Base-by-base conservation (phyloP, 495 filamentous ascomycete species). In the Mycothermus thermophilus region DNA sequence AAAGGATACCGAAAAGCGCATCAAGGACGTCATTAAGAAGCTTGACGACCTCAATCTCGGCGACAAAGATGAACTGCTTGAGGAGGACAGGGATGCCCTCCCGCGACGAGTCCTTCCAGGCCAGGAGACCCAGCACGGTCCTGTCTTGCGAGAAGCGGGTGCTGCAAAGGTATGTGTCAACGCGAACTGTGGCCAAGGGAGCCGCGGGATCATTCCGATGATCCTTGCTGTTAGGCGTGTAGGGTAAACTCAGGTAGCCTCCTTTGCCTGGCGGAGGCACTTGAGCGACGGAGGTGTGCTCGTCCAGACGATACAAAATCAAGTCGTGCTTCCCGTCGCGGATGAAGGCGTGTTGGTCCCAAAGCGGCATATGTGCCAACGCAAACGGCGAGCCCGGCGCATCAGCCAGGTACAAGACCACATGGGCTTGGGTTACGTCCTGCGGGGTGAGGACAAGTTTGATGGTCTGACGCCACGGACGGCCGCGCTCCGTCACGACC, bases 11-110 rank as follows among this genome's bases (percentile, higher is more conserved):
- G 48, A 99, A 99, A 9, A 96, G 69, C 7, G 85, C 76, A 52
- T 94, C 84, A 45, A 99, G 79, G 10, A 99, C 87, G 48, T 93
- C 80, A 40, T 71, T 75, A 7, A 95, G 62, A 32, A 93, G 69
- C 58, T 95, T 99, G 38, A 96, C 90, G 17, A 96, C 82, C 58
- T 99, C 90, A 32, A 95, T 93, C 52, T 99, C 90, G 0, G 90
- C 79, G 8, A 99, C 90, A 47, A 96, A 99, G 7, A 81, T 74
- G 24, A 96, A 68, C 40, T 83, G 74, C 52, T 82, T 79, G 21
- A 99, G 58, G 5, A 93, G 66, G 13, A 74, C 66, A 1, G 81
- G 59, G 1, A 90, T 64, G 15, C 88, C 75, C 25, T 72, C 72
- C 25, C 73, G 64, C 2, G 76, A 62, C 20, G 79, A 71, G 12